Evolutionary conservation across 305 asterid genomes (phyloP), one percentile per base, ranked within the genome.

Genomic region (Fraxinus dipetala): DNA sequence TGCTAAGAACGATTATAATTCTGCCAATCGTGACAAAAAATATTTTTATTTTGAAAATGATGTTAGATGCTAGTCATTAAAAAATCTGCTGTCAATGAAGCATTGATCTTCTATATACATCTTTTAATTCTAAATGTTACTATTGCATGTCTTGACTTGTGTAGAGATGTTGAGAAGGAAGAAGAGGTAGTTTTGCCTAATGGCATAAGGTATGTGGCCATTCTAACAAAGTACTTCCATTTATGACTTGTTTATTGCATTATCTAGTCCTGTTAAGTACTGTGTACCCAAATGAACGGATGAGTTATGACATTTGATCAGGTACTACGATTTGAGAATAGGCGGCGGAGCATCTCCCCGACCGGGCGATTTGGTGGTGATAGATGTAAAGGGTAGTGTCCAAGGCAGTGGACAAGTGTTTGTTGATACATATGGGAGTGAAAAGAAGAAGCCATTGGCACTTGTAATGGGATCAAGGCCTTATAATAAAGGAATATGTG

Each of bases 401-500:
- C 80, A 89, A 75, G 96, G 89, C 34, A 87, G 84, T 61, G 91
- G 89, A 38, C 80, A 88, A 84, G 94, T 87, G 63, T 92, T 94
- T 82, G 85, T 93, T 0, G 91, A 94, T 87, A 94, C 95, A 74
- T 92, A 87, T 84, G 87, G 76, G n/a, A 70, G 87, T 63, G 91
- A 83, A 6, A 88, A 84, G 83, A 91, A 85, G 87, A 86, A 83
- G 86, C 88, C 97, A n/a, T 5, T 94, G 79, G 98, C 95, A 4
- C 92, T 94, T 35, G 95, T 93, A 13, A 81, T 94, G 91, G 97
- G 97, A 1, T 90, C 97, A 79, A 91, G 92, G 87, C 97, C 97
- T 65, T 94, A 93, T 9, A 92, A 87, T 67, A 91, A 79, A 81
- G 97, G 98, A 31, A 88, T 93, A 28, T 93, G 97, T 87, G 98